Base-by-base conservation (phyloP, 2,329 filamentous ascomycete genomes). In the Aquanectria penicillioides region DNA sequence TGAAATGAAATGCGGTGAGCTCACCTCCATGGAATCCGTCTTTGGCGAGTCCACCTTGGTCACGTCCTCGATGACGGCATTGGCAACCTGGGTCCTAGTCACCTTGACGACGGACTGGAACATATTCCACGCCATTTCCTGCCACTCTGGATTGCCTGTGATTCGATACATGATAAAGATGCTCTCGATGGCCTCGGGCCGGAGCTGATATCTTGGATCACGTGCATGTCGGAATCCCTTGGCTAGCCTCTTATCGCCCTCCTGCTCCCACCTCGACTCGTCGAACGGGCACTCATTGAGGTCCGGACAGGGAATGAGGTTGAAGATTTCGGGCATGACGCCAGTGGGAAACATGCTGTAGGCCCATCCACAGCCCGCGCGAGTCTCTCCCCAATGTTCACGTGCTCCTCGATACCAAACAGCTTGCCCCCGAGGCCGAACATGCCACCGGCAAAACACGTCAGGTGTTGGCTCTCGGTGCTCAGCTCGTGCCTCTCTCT, bases 371-470 rank as follows among this genome's bases (percentile, higher is more conserved):
- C 86, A 88, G 3, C 84, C 4, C 79, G 74, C 0, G 84, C 80
- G 8, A 87, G 74, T 52, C 77, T 78, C 51, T 79, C 77, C 4
- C 79, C 85, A 7, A 82, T 75, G 2, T 74, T 69, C 15, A 86
- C 73, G 48, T 86, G 80, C 8, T 79, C 73, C 0, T 76, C 70
- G 0, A 81, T 78, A 18, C 74, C 69, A 57, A 90, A 85, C 22
- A 91, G 76, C 48, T 81, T 84, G 0, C 88, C 85, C 2, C 83
- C 87, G 17, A 92, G 81, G 0, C 80, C 88, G 29, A 90, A 86
- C 81, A 90, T 87, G 5, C 88, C 89, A 4, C 89, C 89, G 0
- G 85, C 80, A 67, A 90, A 92, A 69, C 89, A 92, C 1, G 82
- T 81, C 0, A 90, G 78, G 70, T 92, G 89, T 41, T 87, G 73